Percentiles rank a stretch among this genome's conserved stretches.
These are phyloP conservation scores for Ophiostoma piceae DNA, from an alignment of 2,329 filamentous ascomycete genomes.

Conservation along the genomic window DNA sequence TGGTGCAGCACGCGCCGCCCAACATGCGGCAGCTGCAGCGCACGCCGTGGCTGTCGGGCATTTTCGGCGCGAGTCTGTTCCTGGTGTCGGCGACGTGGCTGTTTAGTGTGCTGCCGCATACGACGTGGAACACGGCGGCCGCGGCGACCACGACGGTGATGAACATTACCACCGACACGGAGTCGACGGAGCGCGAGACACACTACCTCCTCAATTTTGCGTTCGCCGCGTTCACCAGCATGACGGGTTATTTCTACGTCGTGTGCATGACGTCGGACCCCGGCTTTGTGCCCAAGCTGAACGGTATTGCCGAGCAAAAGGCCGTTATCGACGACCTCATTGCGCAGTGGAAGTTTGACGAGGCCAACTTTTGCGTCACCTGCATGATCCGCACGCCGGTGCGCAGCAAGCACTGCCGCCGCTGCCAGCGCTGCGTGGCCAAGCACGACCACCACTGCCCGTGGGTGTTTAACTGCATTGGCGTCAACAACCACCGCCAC, in stretches of 20 bases:
- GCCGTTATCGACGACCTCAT: constrained; percentile 49
- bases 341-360: constrained; percentile 18
- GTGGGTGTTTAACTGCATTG: constrained; percentile 96
- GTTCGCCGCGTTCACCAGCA: constrained; percentile 59
- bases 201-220: constrained; percentile 72
- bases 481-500: constrained; percentile 90
- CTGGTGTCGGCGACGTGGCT: constrained; percentile 74
- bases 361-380: constrained; percentile 17
- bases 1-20: constrained; percentile 74
- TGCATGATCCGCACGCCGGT: constrained; percentile 78
- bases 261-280: constrained; percentile 83
- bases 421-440: constrained; percentile 86
- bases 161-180: constrained; percentile 9
- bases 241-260: constrained; percentile 81
- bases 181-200: constrained; percentile 30
- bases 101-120: constrained; percentile 58
- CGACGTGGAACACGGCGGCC: constrained; percentile 31
- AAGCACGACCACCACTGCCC: constrained; percentile 98
- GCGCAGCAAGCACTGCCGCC: constrained; percentile 90
- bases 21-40: constrained; percentile 88
- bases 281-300: constrained; percentile 85
- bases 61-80: constrained; percentile 84
- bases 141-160: constrained; percentile 5
- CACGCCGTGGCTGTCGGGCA: constrained; percentile 89
- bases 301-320: constrained; percentile 84